A percentile compares a stretch with the other conserved stretches of the same genome.
These are phyloP conservation scores for Rhazya stricta DNA, from an alignment of 257 asterid genomes.

Conservation along the genomic window DNA sequence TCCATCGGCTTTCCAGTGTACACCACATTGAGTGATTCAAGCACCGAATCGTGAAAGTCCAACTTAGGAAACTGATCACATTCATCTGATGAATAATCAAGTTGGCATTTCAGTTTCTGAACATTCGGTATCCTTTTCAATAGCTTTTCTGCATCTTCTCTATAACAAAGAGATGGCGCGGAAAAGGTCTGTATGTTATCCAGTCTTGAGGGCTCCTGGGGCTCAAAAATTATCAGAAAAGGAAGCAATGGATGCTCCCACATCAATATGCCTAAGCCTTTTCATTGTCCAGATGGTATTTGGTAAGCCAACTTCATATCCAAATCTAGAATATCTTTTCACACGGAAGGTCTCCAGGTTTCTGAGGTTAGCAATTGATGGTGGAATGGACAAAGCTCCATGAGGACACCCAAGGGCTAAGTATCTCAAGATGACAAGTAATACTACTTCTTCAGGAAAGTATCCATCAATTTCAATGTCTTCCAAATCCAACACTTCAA, in stretches of 20 bases:
- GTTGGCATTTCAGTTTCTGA: not conserved
- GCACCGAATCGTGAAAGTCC: not conserved
- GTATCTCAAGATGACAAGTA: slow-evolving; percentile 1
- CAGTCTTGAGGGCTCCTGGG: not conserved
- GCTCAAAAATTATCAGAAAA: too few relatives aligned
- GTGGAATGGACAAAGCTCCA: not conserved
- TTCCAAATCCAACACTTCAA: not conserved
- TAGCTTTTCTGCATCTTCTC: not conserved
- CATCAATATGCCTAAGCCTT: slow-evolving; percentile 3
- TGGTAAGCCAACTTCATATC: not conserved
- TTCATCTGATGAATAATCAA: not conserved
- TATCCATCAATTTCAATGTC: not conserved
- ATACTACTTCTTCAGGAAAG: not conserved
- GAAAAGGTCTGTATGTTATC: not conserved
- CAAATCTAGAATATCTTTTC: too few relatives aligned
- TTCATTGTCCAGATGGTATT: not conserved
- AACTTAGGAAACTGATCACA: not conserved
- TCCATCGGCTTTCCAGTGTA: not conserved
- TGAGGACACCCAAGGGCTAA: not conserved
- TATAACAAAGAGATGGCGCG: not conserved
- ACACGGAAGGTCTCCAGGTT: not conserved
- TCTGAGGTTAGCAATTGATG: not conserved
- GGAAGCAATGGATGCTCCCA: not conserved
- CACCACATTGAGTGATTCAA: not conserved
- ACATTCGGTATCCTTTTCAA: not conserved